These are phyloP conservation scores for Hemisphaericaspora xylofermentans DNA, from an alignment of 1,139 yeast genomes.

Conservation along the genomic window DNA sequence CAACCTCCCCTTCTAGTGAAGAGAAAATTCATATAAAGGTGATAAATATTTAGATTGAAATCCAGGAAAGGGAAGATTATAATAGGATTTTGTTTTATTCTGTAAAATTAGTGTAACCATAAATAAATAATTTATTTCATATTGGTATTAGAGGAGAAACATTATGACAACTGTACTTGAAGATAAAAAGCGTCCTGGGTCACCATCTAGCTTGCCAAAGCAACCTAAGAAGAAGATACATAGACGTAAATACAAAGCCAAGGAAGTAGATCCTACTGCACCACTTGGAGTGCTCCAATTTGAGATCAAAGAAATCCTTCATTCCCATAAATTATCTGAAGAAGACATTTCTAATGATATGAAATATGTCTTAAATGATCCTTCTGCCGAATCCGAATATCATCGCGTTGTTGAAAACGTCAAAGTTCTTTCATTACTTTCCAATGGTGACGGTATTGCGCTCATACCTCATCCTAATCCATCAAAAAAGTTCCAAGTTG, in stretches of 20 bases:
- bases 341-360: constrained; percentile 63
- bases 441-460: constrained; percentile 82
- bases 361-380: constrained; percentile 60
- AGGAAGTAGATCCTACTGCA: constrained; percentile 70
- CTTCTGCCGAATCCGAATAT: constrained; percentile 47
- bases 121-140: not conserved
- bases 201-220: constrained; percentile 1
- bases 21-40: not conserved
- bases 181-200: constrained; percentile 10
- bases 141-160: not conserved
- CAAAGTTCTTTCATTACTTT: constrained; percentile 55
- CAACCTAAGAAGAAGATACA: constrained; percentile 6
- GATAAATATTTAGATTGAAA: not conserved
- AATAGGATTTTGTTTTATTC: not conserved
- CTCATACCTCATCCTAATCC: constrained; percentile 58
- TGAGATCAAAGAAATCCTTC: constrained; percentile 66
- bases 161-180: constrained; percentile 6
- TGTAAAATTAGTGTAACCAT: constrained; percentile 4
- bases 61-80: not conserved
- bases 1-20: not conserved
- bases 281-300: constrained; percentile 76
- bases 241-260: constrained; percentile 51
- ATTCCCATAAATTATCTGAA: constrained; percentile 39
- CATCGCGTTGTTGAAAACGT: constrained; percentile 63
- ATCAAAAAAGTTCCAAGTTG: constrained; percentile 40